Evolutionary conservation across 2,329 filamentous ascomycete species (phyloP).

Genomic region (Aaosphaeria arxii): DNA sequence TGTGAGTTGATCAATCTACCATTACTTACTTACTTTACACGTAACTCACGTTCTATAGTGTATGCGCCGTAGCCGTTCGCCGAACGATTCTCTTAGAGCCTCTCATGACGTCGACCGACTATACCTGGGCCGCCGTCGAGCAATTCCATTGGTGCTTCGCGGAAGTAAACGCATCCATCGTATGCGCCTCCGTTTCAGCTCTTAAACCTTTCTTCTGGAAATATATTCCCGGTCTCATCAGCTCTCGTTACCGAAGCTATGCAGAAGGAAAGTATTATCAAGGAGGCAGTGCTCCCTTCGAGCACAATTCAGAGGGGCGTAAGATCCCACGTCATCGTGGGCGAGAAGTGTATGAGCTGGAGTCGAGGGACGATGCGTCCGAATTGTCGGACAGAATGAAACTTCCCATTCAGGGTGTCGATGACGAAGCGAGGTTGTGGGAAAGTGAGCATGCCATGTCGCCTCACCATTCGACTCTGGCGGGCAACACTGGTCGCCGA

Average conservation of each 20-base stretch:
- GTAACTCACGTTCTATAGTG: slow-evolving; percentile 1
- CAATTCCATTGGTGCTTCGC: slow-evolving; percentile 11
- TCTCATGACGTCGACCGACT: slow-evolving; percentile 5
- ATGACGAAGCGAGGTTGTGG: too few relatives aligned
- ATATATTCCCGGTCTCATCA: slow-evolving; percentile 2
- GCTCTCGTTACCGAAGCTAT: slow-evolving; percentile 1
- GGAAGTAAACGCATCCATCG: slow-evolving; percentile 8
- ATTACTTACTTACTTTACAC: background rate
- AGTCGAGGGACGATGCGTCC: too few relatives aligned
- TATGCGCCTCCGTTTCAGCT: slow-evolving; percentile 5
- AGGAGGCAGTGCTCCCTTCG: too few relatives aligned
- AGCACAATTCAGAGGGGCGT: too few relatives aligned
- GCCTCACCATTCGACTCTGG: too few relatives aligned
- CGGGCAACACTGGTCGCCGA: too few relatives aligned
- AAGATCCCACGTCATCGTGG: too few relatives aligned
- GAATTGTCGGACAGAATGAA: too few relatives aligned
- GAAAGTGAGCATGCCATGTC: too few relatives aligned
- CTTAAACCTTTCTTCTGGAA: slow-evolving; percentile 6
- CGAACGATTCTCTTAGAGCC: slow-evolving; percentile 4
- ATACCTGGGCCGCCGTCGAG: slow-evolving; percentile 8
- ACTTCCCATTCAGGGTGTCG: too few relatives aligned
- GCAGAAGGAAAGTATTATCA: too few relatives aligned
- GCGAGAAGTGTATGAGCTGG: too few relatives aligned
- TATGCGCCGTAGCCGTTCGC: slow-evolving; percentile 3
- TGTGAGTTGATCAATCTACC: background rate